Conservation (phyloP, 305 asterid genomes). For the Fraxinus paxiana region DNA sequence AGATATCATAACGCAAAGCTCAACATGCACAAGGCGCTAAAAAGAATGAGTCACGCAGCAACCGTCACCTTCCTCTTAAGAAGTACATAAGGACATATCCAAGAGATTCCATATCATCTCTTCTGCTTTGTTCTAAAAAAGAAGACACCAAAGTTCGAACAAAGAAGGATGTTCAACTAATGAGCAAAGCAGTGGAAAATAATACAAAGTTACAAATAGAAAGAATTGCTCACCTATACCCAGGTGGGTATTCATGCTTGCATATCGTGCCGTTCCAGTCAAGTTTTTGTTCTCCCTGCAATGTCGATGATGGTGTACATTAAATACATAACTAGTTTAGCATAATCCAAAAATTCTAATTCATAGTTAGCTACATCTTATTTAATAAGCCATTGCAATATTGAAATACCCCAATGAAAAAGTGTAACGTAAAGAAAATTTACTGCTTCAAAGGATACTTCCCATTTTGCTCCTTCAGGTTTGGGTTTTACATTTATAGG, state of each 20-base stretch:
- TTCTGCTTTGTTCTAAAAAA: constrained; percentile 84
- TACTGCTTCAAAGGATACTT: not conserved
- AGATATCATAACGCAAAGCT: constrained; percentile 30
- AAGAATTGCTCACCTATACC: constrained; percentile 66
- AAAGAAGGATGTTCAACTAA: constrained; percentile 8
- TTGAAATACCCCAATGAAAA: not conserved
- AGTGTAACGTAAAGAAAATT: not conserved
- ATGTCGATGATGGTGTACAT: not conserved
- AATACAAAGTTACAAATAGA: constrained; percentile 3
- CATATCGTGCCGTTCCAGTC: constrained; percentile 97
- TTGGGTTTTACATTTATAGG: not conserved
- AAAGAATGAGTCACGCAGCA: constrained; percentile 10
- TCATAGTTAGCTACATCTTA: not conserved
- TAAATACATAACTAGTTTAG: not conserved
- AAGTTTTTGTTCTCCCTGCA: constrained; percentile 93
- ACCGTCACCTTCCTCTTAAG: constrained; percentile 78
- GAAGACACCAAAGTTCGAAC: constrained; percentile 23
- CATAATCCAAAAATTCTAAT: constrained; percentile 6
- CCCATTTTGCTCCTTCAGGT: not conserved
- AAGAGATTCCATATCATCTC: constrained; percentile 98
- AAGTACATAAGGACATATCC: constrained; percentile 93
- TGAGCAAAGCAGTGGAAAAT: constrained; percentile 10
- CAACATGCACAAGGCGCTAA: constrained; percentile 16
- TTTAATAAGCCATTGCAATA: not conserved
- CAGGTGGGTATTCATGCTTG: constrained; percentile 94